phyloP scores from a whole-genome alignment of 1,284 basidiomycete species.

The Cystobasidium sp. region DNA sequence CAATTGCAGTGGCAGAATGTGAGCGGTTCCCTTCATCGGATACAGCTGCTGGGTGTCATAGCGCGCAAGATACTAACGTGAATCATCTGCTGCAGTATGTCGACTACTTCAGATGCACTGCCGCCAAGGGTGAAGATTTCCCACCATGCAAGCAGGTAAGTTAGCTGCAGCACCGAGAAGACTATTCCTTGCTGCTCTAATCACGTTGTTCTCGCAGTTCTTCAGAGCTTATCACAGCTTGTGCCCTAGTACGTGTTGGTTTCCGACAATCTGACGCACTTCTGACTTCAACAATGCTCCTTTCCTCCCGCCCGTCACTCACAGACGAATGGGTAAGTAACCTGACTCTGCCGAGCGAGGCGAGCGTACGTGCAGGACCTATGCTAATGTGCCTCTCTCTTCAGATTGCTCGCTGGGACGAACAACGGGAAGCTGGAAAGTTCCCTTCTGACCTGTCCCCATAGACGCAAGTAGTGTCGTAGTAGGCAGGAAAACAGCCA shows the following conservation, averaged over 20 bases:
- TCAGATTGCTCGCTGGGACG: constrained; percentile 84
- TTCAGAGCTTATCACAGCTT: constrained; percentile 93
- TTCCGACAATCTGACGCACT: background rate
- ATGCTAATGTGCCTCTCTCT: constrained; percentile 34
- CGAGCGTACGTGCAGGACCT: constrained; percentile 41
- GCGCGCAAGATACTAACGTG: background rate
- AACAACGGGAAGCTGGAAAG: constrained; percentile 86
- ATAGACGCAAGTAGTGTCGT: background rate
- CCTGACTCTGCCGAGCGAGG: constrained; percentile 15
- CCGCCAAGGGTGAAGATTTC: constrained; percentile 97
- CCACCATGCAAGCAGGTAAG: constrained; percentile 82
- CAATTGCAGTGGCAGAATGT: constrained; percentile 71
- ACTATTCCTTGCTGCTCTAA: background rate
- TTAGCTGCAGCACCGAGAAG: background rate
- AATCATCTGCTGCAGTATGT: constrained; percentile 38
- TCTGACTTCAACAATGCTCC: background rate
- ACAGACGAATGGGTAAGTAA: constrained; percentile 79
- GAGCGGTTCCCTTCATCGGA: background rate
- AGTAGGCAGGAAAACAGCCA: background rate
- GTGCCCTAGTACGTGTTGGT: constrained; percentile 80
- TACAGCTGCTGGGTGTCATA: background rate
- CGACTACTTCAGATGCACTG: constrained; percentile 67
- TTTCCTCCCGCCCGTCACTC: constrained; percentile 24
- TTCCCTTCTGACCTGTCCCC: constrained; percentile 66
- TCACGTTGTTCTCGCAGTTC: constrained; percentile 65